These are phyloP conservation scores for Aspergillus haitiensis DNA, from an alignment of 495 filamentous ascomycete genomes.

Conservation along the genomic window DNA sequence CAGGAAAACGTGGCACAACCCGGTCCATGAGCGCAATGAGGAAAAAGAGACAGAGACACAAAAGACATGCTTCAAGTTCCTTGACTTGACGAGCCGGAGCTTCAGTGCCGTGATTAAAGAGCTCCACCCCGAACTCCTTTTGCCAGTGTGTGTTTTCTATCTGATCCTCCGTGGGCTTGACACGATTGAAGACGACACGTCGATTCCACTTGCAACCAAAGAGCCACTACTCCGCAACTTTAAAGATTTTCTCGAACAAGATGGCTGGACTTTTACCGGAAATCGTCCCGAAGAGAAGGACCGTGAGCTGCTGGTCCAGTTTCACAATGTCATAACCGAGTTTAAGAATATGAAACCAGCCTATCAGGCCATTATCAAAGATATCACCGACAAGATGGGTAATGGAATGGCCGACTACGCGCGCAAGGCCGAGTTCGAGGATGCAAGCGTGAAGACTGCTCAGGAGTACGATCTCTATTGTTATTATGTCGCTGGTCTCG, in stretches of 20 bases:
- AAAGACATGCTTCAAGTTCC: constrained; percentile 78
- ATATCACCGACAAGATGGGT: constrained; percentile 94
- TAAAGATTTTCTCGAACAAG: constrained; percentile 68
- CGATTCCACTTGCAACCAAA: constrained; percentile 75
- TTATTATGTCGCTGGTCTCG: constrained; percentile 95
- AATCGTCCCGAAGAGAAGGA: constrained; percentile 94
- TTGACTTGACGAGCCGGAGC: constrained; percentile 86
- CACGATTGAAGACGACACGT: constrained; percentile 98
- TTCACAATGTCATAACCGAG: constrained; percentile 81
- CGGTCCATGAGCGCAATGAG: constrained; percentile 79
- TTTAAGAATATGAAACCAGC: constrained; percentile 83
- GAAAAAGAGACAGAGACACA: constrained; percentile 72
- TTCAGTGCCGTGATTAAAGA: constrained; percentile 95
- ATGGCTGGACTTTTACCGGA: constrained; percentile 86
- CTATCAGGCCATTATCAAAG: constrained; percentile 85
- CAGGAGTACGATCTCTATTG: constrained; percentile 94
- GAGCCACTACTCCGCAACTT: constrained; percentile 85
- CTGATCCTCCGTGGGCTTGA: constrained; percentile 86
- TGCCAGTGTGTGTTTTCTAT: constrained; percentile 93
- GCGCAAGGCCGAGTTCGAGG: constrained; percentile 74
- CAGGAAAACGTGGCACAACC: constrained; percentile 96
- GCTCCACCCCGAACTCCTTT: constrained; percentile 86
- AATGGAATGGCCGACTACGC: constrained; percentile 98
- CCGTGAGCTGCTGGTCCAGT: constrained; percentile 85
- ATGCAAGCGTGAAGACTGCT: constrained; percentile 76